Percentiles rank a stretch among this genome's conserved stretches.
Conservation (phyloP, 78 protist genomes). For the Paulinella micropora region DNA sequence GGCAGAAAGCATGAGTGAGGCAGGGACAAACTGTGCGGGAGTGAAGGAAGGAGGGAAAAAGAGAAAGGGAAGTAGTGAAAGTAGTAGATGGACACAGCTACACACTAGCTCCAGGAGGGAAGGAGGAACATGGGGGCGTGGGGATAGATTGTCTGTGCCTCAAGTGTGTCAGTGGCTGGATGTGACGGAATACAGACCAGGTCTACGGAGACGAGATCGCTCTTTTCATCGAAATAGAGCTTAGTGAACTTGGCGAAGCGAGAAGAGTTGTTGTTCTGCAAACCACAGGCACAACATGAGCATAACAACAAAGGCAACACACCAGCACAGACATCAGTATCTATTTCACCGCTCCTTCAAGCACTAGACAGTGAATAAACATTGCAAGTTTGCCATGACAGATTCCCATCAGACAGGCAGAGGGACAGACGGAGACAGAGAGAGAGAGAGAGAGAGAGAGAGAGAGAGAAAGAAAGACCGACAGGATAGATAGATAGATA, state of each 20-base stretch:
- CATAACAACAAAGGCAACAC: too few species aligned
- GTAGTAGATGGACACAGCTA: background rate
- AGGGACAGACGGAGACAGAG: too few species aligned
- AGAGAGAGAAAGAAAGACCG: too few species aligned
- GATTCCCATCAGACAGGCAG: background rate
- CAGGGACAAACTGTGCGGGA: background rate
- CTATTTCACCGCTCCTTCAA: too few species aligned
- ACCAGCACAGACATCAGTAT: too few species aligned
- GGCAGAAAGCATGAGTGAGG: background rate
- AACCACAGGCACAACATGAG: too few species aligned
- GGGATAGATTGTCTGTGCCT: background rate
- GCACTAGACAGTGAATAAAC: too few species aligned
- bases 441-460: background rate
- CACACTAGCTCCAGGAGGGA: too few species aligned
- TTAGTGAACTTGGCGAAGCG: too few species aligned
- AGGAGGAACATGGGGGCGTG: background rate
- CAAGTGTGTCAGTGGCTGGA: background rate
- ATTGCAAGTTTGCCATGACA: too few species aligned
- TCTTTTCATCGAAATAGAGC: background rate
- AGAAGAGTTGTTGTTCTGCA: too few species aligned
- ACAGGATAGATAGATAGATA: too few species aligned
- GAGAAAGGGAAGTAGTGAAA: background rate
- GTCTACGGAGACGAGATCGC: background rate
- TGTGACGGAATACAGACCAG: background rate
- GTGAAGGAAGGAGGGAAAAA: background rate